A percentile compares a stretch with the other conserved stretches of the same genome.
phyloP scores from a whole-genome alignment of 169 alveolate species.

The Plasmodium fragile region DNA sequence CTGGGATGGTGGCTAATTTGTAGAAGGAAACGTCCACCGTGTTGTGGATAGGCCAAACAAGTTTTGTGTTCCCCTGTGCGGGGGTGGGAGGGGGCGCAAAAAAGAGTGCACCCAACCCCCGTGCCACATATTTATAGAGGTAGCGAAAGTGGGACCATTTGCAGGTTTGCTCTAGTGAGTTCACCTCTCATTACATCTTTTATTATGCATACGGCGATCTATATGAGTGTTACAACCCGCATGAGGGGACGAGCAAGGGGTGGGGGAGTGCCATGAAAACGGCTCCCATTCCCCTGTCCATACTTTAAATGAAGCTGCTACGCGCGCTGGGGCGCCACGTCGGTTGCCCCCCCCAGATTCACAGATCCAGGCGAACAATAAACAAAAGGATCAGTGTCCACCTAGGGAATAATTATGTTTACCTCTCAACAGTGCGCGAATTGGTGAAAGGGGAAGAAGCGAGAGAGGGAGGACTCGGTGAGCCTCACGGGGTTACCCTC shows the following conservation, averaged over 20 bases:
- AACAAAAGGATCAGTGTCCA: background rate
- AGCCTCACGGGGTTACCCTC: background rate
- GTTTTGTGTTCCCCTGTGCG: background rate
- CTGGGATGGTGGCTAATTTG: background rate
- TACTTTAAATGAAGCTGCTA: background rate
- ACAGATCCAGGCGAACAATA: background rate
- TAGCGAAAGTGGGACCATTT: background rate
- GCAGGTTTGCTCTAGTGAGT: background rate
- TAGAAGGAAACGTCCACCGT: background rate
- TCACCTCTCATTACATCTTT: background rate
- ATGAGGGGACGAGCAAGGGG: background rate
- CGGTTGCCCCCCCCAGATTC: background rate
- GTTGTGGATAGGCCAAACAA: background rate
- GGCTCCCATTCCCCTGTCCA: background rate
- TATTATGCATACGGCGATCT: background rate
- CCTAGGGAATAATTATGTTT: background rate
- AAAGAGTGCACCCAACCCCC: background rate
- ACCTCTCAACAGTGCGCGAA: background rate
- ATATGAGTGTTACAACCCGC: background rate
- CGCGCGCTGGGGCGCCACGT: background rate
- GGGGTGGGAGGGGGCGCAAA: background rate
- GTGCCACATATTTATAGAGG: background rate
- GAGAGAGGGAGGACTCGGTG: background rate
- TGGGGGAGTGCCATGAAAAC: background rate
- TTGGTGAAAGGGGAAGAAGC: background rate